Evolutionary conservation across 129 eudicot genomes (phyloP), one percentile per base, ranked within the genome.

Genomic region (Artemisia argyi): DNA sequence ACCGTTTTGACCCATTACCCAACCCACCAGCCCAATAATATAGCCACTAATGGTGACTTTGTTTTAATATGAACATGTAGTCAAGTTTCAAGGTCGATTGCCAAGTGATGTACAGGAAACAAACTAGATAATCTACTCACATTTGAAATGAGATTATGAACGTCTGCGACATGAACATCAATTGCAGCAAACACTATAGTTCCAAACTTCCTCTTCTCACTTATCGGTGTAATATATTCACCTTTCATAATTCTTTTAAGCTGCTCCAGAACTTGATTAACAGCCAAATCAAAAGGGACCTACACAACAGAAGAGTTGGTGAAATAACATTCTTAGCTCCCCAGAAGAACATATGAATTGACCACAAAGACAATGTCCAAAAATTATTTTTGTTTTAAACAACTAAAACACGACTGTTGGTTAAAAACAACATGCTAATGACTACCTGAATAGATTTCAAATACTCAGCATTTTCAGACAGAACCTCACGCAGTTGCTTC

Each of bases 251-350:
- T 78, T 74, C 73, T 61, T 76, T 84, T 82, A 22, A 94, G 73
- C 58, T 94, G 91, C 69, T 86, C 89, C 73, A 76, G 13, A 44
- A 94, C 98, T 30, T 78, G 79, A 17, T 75, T 60, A 16, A 90
- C 96, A 69, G 96, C 83, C 62, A 18, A 49, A 58, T 88, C 93
- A 76, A 94, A 94, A 75, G 96, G 98, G 67, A 94, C 96, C 98
- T 94, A 77, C 55, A 71, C 35, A 68, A 60, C 8, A 49, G 12
- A 42, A 46, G 32, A 49, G 13, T 11, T 6, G 56, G 18, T 16
- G 16, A 39, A n/a, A 46, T 17, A 52, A 6, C 15, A 7, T 17
- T 28, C 14, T 73, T 26, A 30, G 20, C 51, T 50, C 32, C 17
- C 55, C 55, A 65, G 35, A 32, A 55, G 46, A 39, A 74, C 28